Conservation (phyloP, 768 basidiomycete species). For the Hemileccinum rubropunctum region DNA sequence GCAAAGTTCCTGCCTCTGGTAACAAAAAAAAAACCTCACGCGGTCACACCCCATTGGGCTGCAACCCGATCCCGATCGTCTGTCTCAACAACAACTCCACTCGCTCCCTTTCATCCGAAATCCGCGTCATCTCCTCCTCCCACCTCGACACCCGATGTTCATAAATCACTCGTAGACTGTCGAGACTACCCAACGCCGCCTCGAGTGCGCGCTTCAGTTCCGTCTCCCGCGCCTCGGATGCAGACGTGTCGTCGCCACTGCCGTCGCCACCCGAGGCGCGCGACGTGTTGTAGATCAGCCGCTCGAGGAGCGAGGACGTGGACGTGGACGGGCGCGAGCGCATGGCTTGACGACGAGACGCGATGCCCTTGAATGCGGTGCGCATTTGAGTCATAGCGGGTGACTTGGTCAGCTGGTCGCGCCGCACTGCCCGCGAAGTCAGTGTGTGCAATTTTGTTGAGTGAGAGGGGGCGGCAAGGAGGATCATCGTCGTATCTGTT, state of each 20-base stretch:
- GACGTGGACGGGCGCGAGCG: constrained; percentile 41
- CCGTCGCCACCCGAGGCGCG: constrained; percentile 50
- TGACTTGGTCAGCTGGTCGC: constrained; percentile 49
- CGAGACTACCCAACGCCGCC: constrained; percentile 64
- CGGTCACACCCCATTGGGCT: constrained; percentile 17
- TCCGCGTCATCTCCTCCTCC: constrained; percentile 64
- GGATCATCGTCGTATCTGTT: constrained; percentile 74
- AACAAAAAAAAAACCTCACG: too few relatives aligned
- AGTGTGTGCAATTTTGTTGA: constrained; percentile 61
- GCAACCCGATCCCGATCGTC: constrained; percentile 48
- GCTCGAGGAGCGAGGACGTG: constrained; percentile 44
- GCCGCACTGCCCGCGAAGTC: constrained; percentile 66
- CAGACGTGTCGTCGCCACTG: constrained; percentile 40
- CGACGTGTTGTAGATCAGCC: constrained; percentile 35
- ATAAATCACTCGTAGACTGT: constrained; percentile 60
- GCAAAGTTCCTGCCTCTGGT: too few relatives aligned
- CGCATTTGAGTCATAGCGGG: constrained; percentile 53
- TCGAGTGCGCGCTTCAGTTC: constrained; percentile 69
- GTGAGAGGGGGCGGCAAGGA: constrained; percentile 75
- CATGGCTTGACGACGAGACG: constrained; percentile 49
- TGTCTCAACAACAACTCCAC: constrained; percentile 67
- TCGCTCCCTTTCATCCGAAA: constrained; percentile 63
- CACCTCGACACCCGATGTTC: constrained; percentile 67
- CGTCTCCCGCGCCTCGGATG: constrained; percentile 53
- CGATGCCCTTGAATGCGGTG: constrained; percentile 56